Percentiles rank a stretch among this genome's conserved stretches.
Conservation (phyloP, 345 rosid genomes). For the Hibiscus trionum region DNA sequence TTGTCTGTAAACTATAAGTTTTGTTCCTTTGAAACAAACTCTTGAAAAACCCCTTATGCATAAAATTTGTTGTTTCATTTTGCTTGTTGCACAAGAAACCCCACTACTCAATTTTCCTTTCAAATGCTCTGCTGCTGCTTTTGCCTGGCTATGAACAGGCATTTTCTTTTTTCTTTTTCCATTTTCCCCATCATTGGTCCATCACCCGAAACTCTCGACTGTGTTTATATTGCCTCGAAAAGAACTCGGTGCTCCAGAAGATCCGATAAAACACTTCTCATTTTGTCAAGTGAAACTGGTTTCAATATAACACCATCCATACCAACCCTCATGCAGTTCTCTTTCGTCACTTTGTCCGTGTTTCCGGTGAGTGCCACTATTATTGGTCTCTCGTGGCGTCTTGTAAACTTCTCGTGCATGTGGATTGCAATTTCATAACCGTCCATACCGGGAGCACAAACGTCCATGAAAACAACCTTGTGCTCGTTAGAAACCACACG, state of each 20-base stretch:
- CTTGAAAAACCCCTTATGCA: neutral
- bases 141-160: too few relatives aligned
- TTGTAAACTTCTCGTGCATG: constrained; percentile 53
- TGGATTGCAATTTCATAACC: constrained; percentile 58
- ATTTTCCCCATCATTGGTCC: neutral
- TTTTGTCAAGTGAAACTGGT: constrained; percentile 78
- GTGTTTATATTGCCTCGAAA: constrained; percentile 35
- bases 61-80: neutral
- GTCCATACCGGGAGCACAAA: constrained; percentile 37
- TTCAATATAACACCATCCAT: constrained; percentile 67
- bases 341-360: constrained; percentile 66
- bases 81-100: neutral
- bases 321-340: constrained; percentile 74
- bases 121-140: neutral
- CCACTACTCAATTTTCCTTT: neutral
- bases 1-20: neutral
- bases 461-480: constrained; percentile 76
- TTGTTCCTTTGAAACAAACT: neutral
- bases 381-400: constrained; percentile 64
- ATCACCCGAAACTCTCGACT: neutral
- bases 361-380: constrained; percentile 79
- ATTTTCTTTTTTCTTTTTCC: neutral
- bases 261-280: constrained; percentile 64
- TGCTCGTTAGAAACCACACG: constrained; percentile 52
- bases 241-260: constrained; percentile 62